Base-by-base conservation (phyloP, 306 rosid species). In the Adenanthera pavonina region DNA sequence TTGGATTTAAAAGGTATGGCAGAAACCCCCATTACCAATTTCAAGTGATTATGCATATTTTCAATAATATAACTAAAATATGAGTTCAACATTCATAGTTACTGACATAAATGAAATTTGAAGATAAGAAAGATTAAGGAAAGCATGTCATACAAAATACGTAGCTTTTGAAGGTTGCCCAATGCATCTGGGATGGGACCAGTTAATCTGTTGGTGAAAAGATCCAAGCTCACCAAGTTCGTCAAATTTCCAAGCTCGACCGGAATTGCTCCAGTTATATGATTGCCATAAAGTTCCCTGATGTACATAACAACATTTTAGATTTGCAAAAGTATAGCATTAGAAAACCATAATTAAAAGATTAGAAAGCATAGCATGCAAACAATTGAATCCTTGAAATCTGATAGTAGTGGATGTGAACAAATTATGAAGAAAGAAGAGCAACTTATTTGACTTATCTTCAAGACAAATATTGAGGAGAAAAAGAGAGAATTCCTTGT, bases 161-260 rank as follows among this genome's bases (percentile, higher is more conserved):
- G 38, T 44, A 69, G 54, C 33, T 13, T 69, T 6, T 11, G 1
- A 69, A 69, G 54, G 36, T 69, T 69, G 36, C 74, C 74, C 54
- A 69, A 69, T 2, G 74, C 19, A 54, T 5, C 1, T 44, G 54
- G 74, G 54, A 69, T 44, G n/a, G 54, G 54, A 20, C 74, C 74
- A 44, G n/a, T n/a, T 69, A 69, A 44, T 19, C n/a, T 44, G n/a
- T 69, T 69, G n/a, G 11, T 19, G 38, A 9, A 69, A 44, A 69
- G 74, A 44, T 69, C 74, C 54, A 69, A 69, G 54, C 74, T 44
- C 74, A 20, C 54, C 74, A 69, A 69, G 1, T 12, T 69, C 20
- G 38, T 69, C 74, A 69, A 44, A 44, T 69, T 69, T 69, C 74
- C 74, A 20, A 69, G 36, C 36, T 3, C 38, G 0, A 1, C 4